Evolutionary conservation across 495 filamentous ascomycete species (phyloP).

Genomic region (Cudoniella acicularis): DNA sequence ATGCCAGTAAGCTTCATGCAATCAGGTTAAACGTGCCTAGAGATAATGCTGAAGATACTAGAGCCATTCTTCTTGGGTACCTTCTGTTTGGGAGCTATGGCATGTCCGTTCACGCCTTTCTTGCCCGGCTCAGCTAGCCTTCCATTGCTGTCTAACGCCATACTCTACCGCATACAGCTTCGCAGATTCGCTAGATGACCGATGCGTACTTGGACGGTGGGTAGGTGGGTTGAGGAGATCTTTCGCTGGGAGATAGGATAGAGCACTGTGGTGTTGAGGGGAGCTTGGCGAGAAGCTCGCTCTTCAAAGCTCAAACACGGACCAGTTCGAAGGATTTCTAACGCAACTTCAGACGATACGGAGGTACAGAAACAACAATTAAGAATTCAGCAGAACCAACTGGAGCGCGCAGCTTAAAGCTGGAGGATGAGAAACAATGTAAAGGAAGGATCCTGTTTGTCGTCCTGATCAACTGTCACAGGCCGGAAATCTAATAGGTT

Average conservation of each 20-base stretch:
- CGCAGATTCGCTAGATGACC: background rate
- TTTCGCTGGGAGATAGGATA: background rate
- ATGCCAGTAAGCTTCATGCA: background rate
- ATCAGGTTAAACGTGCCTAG: constrained; percentile 50
- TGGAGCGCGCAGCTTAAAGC: background rate
- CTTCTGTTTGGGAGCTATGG: constrained; percentile 15
- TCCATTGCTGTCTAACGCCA: constrained; percentile 23
- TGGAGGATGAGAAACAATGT: background rate
- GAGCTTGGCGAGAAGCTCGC: constrained; percentile 1
- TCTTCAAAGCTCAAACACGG: background rate
- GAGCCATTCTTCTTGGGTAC: constrained; percentile 30
- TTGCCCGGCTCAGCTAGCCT: constrained; percentile 13
- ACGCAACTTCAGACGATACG: background rate
- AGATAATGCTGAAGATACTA: constrained; percentile 51
- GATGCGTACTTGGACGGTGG: background rate
- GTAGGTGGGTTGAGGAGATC: background rate
- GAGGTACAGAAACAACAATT: background rate
- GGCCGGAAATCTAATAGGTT: background rate
- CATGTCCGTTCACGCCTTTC: constrained; percentile 24
- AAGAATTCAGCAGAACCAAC: background rate
- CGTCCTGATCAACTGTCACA: background rate
- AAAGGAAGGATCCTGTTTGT: background rate
- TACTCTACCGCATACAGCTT: constrained; percentile 23
- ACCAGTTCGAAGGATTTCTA: background rate
- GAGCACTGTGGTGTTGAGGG: constrained; percentile 5